phyloP scores from a whole-genome alignment of 108 stramenopile genomes.

The Nannochloropsis granulata region DNA sequence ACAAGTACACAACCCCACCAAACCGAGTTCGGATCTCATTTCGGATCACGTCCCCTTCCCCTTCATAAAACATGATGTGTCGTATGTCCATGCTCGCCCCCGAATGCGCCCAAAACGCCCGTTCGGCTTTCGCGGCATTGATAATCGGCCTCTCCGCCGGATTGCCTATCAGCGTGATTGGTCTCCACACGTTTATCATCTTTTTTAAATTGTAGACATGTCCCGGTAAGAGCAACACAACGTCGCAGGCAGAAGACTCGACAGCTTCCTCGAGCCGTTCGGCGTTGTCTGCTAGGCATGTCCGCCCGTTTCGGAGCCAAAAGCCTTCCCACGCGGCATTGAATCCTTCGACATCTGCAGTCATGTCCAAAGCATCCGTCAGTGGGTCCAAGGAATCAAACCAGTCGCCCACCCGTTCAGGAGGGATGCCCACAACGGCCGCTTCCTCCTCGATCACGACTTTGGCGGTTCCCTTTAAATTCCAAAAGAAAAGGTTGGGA shows the following conservation, averaged over 20 bases:
- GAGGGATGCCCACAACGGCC: neutral
- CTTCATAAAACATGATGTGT: neutral
- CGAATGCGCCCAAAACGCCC: neutral
- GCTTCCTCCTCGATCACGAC: neutral
- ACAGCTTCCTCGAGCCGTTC: neutral
- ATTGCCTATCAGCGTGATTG: neutral
- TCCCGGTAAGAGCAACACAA: neutral
- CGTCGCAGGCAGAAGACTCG: neutral
- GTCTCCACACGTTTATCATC: neutral
- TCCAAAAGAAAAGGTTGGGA: neutral
- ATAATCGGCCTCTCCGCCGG: neutral
- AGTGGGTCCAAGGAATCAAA: neutral
- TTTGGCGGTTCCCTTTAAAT: neutral
- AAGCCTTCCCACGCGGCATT: neutral
- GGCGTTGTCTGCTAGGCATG: neutral
- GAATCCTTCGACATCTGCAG: neutral
- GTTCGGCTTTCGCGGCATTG: neutral
- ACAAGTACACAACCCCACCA: neutral
- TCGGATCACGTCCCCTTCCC: neutral
- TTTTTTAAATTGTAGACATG: neutral
- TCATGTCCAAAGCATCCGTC: neutral
- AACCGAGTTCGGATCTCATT: neutral
- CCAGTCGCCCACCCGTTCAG: neutral
- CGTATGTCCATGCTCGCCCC: neutral
- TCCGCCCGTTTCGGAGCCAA: neutral